phyloP scores from a whole-genome alignment of 768 basidiomycete species.

The Podaxis sp. region DNA sequence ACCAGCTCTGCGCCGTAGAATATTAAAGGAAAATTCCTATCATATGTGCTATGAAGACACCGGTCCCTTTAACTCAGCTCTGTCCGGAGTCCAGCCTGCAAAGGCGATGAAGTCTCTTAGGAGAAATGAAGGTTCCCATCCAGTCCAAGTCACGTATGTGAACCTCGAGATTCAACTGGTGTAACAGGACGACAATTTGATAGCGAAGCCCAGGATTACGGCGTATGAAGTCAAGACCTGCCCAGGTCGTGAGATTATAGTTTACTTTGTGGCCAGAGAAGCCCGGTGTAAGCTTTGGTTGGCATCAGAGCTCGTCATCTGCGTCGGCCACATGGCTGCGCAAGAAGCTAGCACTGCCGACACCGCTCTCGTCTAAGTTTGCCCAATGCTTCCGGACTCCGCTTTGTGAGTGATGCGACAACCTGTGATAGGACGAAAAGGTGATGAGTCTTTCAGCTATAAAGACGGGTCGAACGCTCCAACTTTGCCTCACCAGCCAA shows the following conservation, averaged over 20 bases:
- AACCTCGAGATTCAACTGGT: slow-evolving; percentile 2
- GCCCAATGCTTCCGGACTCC: slow-evolving; percentile 12
- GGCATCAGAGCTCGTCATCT: slow-evolving; percentile 12
- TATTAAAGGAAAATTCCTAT: slow-evolving; percentile 1
- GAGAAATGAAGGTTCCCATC: slow-evolving; percentile 1
- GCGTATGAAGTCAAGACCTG: slow-evolving; percentile 9
- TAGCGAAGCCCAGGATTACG: slow-evolving; percentile 2
- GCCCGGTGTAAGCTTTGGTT: slow-evolving; percentile 11
- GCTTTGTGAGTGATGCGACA: background rate
- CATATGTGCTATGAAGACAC: background rate
- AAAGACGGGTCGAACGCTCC: slow-evolving; percentile 1
- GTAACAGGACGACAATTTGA: slow-evolving; percentile 11
- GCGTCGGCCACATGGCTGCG: slow-evolving; percentile 14
- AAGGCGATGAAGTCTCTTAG: background rate
- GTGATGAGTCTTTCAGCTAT: slow-evolving; percentile 4
- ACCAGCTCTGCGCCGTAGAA: background rate
- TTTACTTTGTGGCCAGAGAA: slow-evolving; percentile 13
- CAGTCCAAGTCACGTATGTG: slow-evolving; percentile 5
- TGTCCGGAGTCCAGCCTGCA: slow-evolving; percentile 1
- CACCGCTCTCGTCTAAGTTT: slow-evolving; percentile 14
- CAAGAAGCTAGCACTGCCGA: slow-evolving; percentile 10
- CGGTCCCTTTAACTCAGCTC: slow-evolving; percentile 1
- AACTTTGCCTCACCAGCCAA: slow-evolving; percentile 13
- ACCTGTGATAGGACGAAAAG: slow-evolving; percentile 4
- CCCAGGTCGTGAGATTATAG: slow-evolving; percentile 13